Percentiles rank a stretch among this genome's conserved stretches.
These are phyloP conservation scores for Solanum chiquidenum DNA, from an alignment of 257 asterid genomes.

Conservation along the genomic window DNA sequence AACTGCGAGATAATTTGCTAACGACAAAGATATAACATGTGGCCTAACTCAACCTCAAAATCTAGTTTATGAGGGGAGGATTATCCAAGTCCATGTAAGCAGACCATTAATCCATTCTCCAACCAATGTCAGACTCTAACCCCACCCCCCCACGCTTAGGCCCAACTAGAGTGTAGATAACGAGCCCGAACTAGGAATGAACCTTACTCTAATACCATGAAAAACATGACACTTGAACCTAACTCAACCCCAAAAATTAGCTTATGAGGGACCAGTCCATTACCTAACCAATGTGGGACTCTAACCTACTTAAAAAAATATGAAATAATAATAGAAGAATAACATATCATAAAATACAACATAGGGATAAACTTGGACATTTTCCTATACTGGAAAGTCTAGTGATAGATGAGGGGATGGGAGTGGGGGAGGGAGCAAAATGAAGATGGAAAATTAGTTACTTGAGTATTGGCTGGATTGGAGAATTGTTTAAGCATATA, in stretches of 20 bases:
- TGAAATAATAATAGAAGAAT: background rate
- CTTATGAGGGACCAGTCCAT: too few relatives aligned
- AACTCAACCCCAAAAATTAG: too few relatives aligned
- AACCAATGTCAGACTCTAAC: background rate
- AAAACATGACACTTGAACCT: too few relatives aligned
- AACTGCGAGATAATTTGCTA: background rate
- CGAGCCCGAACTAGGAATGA: too few relatives aligned
- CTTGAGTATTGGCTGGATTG: constrained; percentile 37
- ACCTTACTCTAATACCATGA: too few relatives aligned
- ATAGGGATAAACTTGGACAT: too few relatives aligned
- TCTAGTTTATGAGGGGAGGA: background rate
- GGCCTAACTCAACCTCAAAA: background rate
- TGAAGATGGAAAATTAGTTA: constrained; percentile 3
- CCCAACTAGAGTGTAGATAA: too few relatives aligned
- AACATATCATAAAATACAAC: too few relatives aligned
- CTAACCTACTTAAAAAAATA: too few relatives aligned
- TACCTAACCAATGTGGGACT: too few relatives aligned
- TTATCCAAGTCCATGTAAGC: background rate
- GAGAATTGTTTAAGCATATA: constrained; percentile 36
- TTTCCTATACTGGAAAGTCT: background rate
- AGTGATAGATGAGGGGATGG: background rate
- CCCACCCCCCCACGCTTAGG: too few relatives aligned
- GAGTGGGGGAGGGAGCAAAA: background rate
- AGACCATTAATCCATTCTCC: background rate
- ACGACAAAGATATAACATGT: background rate